Conservation (phyloP, 2,329 filamentous ascomycete genomes). For the Tympanopsis confertula region DNA sequence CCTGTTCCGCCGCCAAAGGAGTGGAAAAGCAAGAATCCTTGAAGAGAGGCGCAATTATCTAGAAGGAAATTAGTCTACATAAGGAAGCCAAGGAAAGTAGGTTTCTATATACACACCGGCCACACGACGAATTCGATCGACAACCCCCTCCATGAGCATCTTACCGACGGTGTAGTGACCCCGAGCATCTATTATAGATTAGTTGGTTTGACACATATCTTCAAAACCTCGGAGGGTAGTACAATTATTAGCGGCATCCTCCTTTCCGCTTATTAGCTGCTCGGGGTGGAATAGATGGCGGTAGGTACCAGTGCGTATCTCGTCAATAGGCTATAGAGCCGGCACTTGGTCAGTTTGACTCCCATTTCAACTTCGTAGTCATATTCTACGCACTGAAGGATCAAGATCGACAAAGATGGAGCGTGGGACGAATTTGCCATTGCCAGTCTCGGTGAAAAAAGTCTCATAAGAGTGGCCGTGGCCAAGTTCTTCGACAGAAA, state of each 20-base stretch:
- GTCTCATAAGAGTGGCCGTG: constrained; percentile 59
- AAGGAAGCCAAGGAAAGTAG: background rate
- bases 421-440: constrained; percentile 61
- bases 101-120: constrained; percentile 35
- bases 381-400: constrained; percentile 37
- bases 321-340: constrained; percentile 45
- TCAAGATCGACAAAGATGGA: constrained; percentile 65
- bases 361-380: background rate
- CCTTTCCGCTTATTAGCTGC: constrained; percentile 62
- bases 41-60: constrained; percentile 65
- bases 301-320: constrained; percentile 59
- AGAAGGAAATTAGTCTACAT: constrained; percentile 7
- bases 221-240: constrained; percentile 4
- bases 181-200: constrained; percentile 38
- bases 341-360: background rate
- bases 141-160: constrained; percentile 62
- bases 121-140: constrained; percentile 60
- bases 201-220: background rate
- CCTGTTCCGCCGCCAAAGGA: constrained; percentile 64
- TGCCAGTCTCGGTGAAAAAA: constrained; percentile 63
- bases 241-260: constrained; percentile 67
- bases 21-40: constrained; percentile 66
- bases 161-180: constrained; percentile 69
- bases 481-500: constrained; percentile 39
- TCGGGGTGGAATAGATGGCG: constrained; percentile 63